Evolutionary conservation across 2,329 filamentous ascomycete genomes (phyloP), one percentile per base, ranked within the genome.

Genomic region (Cephalotrichum gorgonifer): DNA sequence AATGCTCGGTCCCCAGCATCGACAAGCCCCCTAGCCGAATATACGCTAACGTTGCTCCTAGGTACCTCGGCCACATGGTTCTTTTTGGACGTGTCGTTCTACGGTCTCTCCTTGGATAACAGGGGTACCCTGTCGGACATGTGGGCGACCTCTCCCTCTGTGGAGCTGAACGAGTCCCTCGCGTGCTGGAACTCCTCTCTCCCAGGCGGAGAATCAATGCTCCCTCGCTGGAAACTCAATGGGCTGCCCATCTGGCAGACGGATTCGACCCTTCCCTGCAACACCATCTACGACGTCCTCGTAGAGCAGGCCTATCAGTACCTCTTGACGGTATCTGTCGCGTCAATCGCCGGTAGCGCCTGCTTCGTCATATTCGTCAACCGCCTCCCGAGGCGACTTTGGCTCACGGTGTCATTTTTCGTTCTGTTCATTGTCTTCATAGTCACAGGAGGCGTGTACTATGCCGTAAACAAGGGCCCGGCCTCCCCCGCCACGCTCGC

Each of bases 61-160:
- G 51, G 64, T n/a, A 75, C 73, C 2, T 66, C 72, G 1, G 59
- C 71, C 25, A 68, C 70, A 20, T 79, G 75, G 75, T 70, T 77
- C 30, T 67, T 76, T 5, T 64, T 79, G 11, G 76, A 80, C 49
- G 62, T 79, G n/a, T 73, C 72, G 14, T 79, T 78, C 53, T 78
- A 78, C 52, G 76, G 75, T 3, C 73, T 78, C 49, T 71, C 71
- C 3, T 64, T 78, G 5, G 72, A 73, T 44, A 71, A 71, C 49
- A 57, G 66, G 44, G 62, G 64, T 6, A 69, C 67, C 0, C 57
- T 71, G 2, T 64, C 67, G 22, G 68, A 69, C 41, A 61, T 71
- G 48, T 72, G 69, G 69, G 64, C 64, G 9, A 72, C 69, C 0
- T 61, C 55, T 1, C 48, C 52, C 2, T 57, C 61, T 2, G 58